These are phyloP conservation scores for Ustilago trichophora DNA, from an alignment of 1,284 basidiomycete genomes.

Conservation along the genomic window DNA sequence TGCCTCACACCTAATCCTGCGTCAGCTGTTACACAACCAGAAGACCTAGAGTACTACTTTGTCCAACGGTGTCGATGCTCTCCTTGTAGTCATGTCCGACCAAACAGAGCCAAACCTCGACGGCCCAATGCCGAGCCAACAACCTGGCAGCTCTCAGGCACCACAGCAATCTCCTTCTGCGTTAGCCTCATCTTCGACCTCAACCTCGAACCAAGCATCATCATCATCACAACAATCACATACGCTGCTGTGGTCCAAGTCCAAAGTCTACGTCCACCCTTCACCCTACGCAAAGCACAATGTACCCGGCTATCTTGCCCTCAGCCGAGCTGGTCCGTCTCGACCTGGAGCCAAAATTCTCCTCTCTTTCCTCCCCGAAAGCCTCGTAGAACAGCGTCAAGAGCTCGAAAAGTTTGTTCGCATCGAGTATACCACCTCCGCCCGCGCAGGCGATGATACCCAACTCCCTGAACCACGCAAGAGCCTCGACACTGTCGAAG, in stretches of 20 bases:
- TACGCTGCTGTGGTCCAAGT: constrained; percentile 47
- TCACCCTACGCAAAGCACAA: constrained; percentile 90
- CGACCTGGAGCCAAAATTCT: constrained; percentile 30
- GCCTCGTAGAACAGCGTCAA: constrained; percentile 71
- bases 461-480: no score
- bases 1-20: no score
- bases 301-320: constrained; percentile 79
- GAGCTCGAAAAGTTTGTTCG: constrained; percentile 82
- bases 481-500: constrained; percentile 31
- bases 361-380: constrained; percentile 71
- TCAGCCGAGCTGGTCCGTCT: constrained; percentile 25
- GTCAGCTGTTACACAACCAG: no score
- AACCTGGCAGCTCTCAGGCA: no score
- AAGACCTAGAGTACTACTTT: no score
- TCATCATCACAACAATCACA: no score
- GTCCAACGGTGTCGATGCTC: not conserved
- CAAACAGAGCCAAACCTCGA: not conserved
- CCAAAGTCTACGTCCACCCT: constrained; percentile 73
- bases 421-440: constrained; percentile 76
- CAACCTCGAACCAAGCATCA: no score
- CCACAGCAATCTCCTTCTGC: no score
- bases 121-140: no score
- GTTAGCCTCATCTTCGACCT: no score
- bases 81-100: constrained; percentile 6
- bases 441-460: constrained; percentile 24